These are phyloP conservation scores for Corylus avellana DNA, from an alignment of 306 rosid species.

Conservation along the genomic window DNA sequence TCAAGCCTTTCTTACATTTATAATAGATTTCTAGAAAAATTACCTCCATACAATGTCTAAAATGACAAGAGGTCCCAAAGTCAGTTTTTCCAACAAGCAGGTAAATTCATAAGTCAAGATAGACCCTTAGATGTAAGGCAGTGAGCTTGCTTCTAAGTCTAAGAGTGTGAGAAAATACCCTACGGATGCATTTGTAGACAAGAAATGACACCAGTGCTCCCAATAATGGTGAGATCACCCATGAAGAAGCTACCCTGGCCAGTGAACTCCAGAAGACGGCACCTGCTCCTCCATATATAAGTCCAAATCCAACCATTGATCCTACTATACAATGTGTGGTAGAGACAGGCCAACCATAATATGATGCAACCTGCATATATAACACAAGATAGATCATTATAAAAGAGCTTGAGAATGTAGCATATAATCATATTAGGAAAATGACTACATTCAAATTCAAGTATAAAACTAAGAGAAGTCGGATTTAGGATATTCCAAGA, in stretches of 20 bases:
- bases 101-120: not conserved
- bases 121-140: slow-evolving; percentile 10
- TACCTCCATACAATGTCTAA: not conserved
- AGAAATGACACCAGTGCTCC: slow-evolving; percentile 91
- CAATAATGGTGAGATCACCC: slow-evolving; percentile 87
- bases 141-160: slow-evolving; percentile 14
- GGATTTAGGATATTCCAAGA: not conserved
- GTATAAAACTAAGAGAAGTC: not conserved
- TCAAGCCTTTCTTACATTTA: not conserved
- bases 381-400: slow-evolving; percentile 16
- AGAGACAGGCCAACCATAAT: slow-evolving; percentile 94
- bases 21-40: not conserved
- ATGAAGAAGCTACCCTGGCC: slow-evolving; percentile 86
- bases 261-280: slow-evolving; percentile 98
- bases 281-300: slow-evolving; percentile 80
- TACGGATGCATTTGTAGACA: slow-evolving; percentile 90
- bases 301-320: slow-evolving; percentile 97
- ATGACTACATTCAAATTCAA: not conserved
- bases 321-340: slow-evolving; percentile 99
- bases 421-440: not conserved
- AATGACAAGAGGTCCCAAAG: not conserved
- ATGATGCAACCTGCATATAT: slow-evolving; percentile 71
- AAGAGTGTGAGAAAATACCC: slow-evolving; percentile 58
- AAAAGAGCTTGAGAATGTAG: not conserved
- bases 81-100: not conserved